Percentiles rank a stretch among this genome's conserved stretches.
phyloP scores from a whole-genome alignment of 345 rosid species.

The Conringia planisiliqua region DNA sequence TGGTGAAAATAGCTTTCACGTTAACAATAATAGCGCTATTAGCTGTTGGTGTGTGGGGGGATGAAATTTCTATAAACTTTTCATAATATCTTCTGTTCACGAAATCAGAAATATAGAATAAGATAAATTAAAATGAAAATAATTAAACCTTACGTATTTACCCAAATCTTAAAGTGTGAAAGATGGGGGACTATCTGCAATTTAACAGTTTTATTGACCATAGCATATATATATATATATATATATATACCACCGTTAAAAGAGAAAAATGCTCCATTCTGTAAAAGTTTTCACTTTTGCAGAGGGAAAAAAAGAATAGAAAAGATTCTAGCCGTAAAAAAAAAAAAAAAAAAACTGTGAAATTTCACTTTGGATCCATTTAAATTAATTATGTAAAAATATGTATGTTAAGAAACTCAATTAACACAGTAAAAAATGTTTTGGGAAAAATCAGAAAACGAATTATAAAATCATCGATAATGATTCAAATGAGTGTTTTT shows the following conservation, averaged over 20 bases:
- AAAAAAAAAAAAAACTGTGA: background rate
- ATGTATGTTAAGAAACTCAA: background rate
- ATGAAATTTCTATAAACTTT: background rate
- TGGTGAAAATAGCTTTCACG: constrained; percentile 12
- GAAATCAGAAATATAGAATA: background rate
- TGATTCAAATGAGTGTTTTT: constrained; percentile 16
- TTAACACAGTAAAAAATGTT: background rate
- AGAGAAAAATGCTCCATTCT: background rate
- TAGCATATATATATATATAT: background rate
- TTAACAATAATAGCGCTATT: background rate
- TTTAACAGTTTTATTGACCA: no score
- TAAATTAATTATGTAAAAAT: background rate
- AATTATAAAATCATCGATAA: constrained; percentile 5
- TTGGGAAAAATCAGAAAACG: background rate
- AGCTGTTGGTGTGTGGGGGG: constrained; percentile 1
- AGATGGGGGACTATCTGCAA: no score
- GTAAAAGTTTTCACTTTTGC: constrained; percentile 12
- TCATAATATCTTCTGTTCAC: background rate
- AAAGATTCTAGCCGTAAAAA: background rate
- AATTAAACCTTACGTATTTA: background rate
- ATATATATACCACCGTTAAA: background rate
- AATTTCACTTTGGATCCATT: background rate
- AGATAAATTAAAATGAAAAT: background rate
- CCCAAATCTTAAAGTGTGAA: background rate
- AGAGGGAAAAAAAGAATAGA: background rate